Base-by-base conservation (phyloP, 805 yeast genomes). In the Spathaspora boniae region DNA sequence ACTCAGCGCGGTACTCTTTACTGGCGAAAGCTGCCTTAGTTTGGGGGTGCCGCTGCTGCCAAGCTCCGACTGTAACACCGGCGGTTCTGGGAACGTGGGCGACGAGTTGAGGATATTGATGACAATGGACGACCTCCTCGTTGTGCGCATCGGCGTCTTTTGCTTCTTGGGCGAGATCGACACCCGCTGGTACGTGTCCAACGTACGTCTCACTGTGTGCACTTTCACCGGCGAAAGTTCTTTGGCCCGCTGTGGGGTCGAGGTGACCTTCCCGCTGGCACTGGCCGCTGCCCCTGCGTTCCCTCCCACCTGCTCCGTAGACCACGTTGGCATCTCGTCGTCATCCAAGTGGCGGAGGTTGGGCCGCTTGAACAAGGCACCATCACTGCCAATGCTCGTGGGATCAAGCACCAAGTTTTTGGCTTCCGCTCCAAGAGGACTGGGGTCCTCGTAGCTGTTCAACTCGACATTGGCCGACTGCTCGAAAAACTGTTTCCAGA, bases 401-500 rank as follows among this genome's bases (percentile, higher is more conserved):
- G 4, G 35, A 34, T 26, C 39, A 48, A 5, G 45, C 50, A 14
- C 55, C 55, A 12, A n/a, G n/a, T 47, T 47, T 4, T 50, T 30
- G 3, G 56, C 47, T 32, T 55, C 48, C 9, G 47, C 42, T 21
- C 51, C 60, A 4, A 53, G 47, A 26, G 45, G 44, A 11, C 47
- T 46, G 19, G 62, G 58, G 18, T 67, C 80, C 44, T 74, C 79
- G 42, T 70, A 71, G 19, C 78, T 72, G 22, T 72, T 56, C 23
- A 82, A 56, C 42, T 78, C 76, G 16, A 82, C 83, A 48, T 78
- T 74, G 2, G 87, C 88, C 19, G 86, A 74, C 31, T 78, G 74
- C 51, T 87, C 95, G 47, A 86, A 75, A 58, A 87, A 82, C 21
- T 73, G 72, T 51, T 85, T 85, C 82, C 94, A 80, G 58, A 86